Evolutionary conservation across 2,329 filamentous ascomycete species (phyloP).

Genomic region (Colletotrichum lindemuthianum): DNA sequence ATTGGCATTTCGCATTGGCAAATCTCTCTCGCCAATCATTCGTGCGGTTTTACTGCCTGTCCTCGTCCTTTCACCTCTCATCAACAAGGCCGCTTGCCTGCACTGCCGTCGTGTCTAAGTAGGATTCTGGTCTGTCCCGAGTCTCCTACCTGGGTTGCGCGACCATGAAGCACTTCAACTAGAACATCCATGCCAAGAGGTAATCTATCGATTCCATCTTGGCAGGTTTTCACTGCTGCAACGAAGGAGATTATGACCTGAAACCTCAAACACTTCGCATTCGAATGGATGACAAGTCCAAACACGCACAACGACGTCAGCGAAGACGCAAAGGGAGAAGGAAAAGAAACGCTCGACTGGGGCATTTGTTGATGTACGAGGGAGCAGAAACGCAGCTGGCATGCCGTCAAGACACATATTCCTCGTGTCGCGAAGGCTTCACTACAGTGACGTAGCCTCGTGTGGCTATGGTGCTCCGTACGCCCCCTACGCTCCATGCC

Average conservation of each 20-base stretch:
- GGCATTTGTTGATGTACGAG: too few species aligned
- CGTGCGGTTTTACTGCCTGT: neutral
- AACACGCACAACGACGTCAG: neutral
- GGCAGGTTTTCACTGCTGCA: conserved; percentile 8
- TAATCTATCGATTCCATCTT: conserved; percentile 19
- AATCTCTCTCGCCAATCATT: conserved; percentile 23
- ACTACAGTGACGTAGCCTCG: too few species aligned
- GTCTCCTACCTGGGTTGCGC: too few species aligned
- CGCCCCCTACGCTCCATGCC: too few species aligned
- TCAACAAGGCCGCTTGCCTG: neutral
- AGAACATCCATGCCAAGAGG: conserved; percentile 4
- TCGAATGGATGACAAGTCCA: neutral
- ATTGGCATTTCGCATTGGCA: conserved; percentile 26
- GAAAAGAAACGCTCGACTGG: neutral
- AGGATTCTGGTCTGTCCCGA: too few species aligned
- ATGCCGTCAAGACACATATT: too few species aligned
- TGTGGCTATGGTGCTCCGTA: too few species aligned
- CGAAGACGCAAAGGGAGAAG: neutral
- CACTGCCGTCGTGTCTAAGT: neutral
- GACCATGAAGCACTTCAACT: neutral
- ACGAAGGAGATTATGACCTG: conserved; percentile 14
- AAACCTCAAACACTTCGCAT: conserved; percentile 12
- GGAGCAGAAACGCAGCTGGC: too few species aligned
- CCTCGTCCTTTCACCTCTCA: neutral
- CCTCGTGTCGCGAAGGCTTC: too few species aligned